Conservation (phyloP, 2,329 filamentous ascomycete genomes). For the Berkeleyomyces basicola region DNA sequence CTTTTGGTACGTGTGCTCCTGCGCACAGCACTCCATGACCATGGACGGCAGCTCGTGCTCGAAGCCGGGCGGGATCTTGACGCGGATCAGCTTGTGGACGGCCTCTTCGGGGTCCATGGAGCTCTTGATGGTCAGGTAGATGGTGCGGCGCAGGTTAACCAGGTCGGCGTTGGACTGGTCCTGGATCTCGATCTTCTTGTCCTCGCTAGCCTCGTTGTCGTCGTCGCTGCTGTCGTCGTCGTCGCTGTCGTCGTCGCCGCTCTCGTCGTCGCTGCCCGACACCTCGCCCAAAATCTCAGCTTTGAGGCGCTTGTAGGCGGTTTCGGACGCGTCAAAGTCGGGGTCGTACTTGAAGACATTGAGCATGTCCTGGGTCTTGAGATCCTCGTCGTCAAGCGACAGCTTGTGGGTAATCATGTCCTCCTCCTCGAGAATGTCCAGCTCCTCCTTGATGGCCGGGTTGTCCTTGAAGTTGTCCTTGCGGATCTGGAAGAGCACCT, state of each 20-base stretch:
- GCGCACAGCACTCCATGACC: slow-evolving; percentile 92
- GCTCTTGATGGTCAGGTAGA: slow-evolving; percentile 96
- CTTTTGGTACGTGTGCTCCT: slow-evolving; percentile 93
- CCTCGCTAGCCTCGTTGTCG: slow-evolving; percentile 62
- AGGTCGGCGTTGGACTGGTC: slow-evolving; percentile 94
- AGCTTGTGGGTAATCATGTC: slow-evolving; percentile 90
- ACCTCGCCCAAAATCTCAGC: slow-evolving; percentile 87
- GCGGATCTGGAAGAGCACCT: slow-evolving; percentile 88
- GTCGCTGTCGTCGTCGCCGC: slow-evolving; percentile 35
- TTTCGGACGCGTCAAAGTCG: slow-evolving; percentile 81
- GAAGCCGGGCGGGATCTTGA: slow-evolving; percentile 71
- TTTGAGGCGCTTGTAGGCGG: slow-evolving; percentile 75
- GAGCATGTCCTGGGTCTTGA: slow-evolving; percentile 70
- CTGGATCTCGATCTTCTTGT: slow-evolving; percentile 84
- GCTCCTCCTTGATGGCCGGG: slow-evolving; percentile 72
- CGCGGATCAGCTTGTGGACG: slow-evolving; percentile 90
- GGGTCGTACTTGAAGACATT: slow-evolving; percentile 94
- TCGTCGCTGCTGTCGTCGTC: slow-evolving; percentile 54
- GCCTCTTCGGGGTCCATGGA: slow-evolving; percentile 93
- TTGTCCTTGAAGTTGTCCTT: slow-evolving; percentile 97
- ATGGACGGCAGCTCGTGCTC: slow-evolving; percentile 88
- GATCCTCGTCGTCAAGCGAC: slow-evolving; percentile 57
- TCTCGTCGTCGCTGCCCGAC: slow-evolving; percentile 67
- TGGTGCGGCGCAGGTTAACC: slow-evolving; percentile 80
- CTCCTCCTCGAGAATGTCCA: slow-evolving; percentile 92